Evolutionary conservation across 2,329 filamentous ascomycete genomes (phyloP), one percentile per base, ranked within the genome.

Genomic region (Drechslera avenae): DNA sequence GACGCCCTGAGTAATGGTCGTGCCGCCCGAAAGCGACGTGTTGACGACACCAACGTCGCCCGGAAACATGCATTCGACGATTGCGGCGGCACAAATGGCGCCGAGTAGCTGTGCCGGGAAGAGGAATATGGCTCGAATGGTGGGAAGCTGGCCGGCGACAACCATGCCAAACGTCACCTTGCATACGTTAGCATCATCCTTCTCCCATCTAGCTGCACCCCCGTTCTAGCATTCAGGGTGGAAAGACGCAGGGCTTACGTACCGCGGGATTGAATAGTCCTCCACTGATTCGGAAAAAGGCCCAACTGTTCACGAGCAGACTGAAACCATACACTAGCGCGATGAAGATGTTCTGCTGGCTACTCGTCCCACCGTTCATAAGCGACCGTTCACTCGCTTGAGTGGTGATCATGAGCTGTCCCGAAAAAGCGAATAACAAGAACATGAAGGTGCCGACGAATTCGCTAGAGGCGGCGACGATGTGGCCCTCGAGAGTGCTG

Each of bases 361-460:
- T 56, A 34, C 62, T 67, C 12, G 50, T 34, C 5, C 48, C 40
- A 5, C 60, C 52, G 37, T 63, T 57, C n/a, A 39, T 30, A 5
- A 57, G 14, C 16, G 59, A 51, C n/a, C 46, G 30, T 2, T 63
- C 59, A 32, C 50, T 54, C 3, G 56, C 49, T 41, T 63, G 60
- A 18, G 48, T 56, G 7, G 40, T 48, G 17, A 65, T 60, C 50
- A 69, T 69, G 28, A 68, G 54, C 9, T 63, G 60, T n/a, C 64
- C 62, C 2, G 61, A 56, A 32, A 66, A 71, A 6, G 63, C 52
- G 18, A 69, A 68, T 59, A 63, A 71, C 4, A 71, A 50, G 41
- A 69, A 71, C 60, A 64, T 59, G 46, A 68, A 68, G 1, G 66
- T 72, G 8, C 68, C 67, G 7, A 69, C 59, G 28, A 71, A 66